Evolutionary conservation across 805 yeast genomes (phyloP).

Genomic region (Torulaspora gathmanii): DNA sequence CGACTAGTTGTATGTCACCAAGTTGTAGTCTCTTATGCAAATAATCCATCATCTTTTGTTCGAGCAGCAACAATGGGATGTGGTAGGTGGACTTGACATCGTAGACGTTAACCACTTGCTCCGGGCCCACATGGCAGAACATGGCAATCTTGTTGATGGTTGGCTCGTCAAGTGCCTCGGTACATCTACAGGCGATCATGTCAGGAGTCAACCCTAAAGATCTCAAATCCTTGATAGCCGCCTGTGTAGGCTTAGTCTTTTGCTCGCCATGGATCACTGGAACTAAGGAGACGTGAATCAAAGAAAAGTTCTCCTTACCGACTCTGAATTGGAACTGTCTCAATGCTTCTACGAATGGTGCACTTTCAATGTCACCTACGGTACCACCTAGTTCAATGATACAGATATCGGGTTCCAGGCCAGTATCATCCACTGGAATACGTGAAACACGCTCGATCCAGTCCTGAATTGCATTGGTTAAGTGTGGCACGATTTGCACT

Average conservation of each 20-base stretch:
- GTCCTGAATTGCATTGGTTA: conserved; percentile 95
- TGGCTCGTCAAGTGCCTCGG: conserved; percentile 69
- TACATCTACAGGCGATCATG: conserved; percentile 96
- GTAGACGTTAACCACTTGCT: conserved; percentile 94
- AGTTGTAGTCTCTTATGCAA: conserved; percentile 65
- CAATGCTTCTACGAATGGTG: conserved; percentile 97
- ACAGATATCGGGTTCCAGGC: conserved; percentile 90
- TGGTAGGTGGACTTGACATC: conserved; percentile 97
- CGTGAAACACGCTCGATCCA: conserved; percentile 94
- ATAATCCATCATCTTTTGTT: conserved; percentile 77
- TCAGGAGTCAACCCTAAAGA: conserved; percentile 93
- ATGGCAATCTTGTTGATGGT: conserved; percentile 95
- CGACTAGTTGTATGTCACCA: conserved; percentile 42
- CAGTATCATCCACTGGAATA: conserved; percentile 87
- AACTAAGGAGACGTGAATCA: conserved; percentile 93
- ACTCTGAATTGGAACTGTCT: conserved; percentile 98
- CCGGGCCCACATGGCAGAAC: conserved; percentile 99
- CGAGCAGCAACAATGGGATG: conserved; percentile 85
- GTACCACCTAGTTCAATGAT: conserved; percentile 98
- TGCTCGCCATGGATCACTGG: conserved; percentile 99
- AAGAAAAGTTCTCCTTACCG: conserved; percentile 87
- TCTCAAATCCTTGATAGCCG: conserved; percentile 95
- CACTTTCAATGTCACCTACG: conserved; percentile 98
- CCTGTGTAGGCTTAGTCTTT: conserved; percentile 99
- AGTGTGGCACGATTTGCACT: conserved; percentile 98